Evolutionary conservation across 331 rosid genomes (phyloP).

Genomic region (Ulmus americana): DNA sequence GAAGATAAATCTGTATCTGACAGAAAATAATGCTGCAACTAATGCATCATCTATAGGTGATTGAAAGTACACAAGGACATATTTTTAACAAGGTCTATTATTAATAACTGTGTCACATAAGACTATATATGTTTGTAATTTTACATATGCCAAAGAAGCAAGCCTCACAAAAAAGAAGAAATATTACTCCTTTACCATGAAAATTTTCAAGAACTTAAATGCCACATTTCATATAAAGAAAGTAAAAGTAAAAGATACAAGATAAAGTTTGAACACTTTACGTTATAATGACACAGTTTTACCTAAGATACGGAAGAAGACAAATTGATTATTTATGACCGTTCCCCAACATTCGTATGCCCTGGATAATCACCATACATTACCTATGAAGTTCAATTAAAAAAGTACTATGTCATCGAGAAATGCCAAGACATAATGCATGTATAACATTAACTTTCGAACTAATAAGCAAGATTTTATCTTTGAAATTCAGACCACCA

Average conservation of each 20-base stretch:
- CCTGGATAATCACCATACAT: conserved; percentile 2
- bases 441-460: neutral
- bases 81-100: neutral
- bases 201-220: neutral
- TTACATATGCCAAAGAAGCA: neutral
- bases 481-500: neutral
- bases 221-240: neutral
- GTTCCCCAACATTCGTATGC: neutral
- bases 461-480: neutral
- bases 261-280: neutral
- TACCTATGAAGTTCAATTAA: neutral
- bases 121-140: neutral
- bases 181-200: neutral
- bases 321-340: neutral
- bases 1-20: neutral
- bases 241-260: neutral
- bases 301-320: conserved; percentile 7
- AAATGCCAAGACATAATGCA: neutral
- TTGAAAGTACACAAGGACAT: neutral
- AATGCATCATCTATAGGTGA: neutral
- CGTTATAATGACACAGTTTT: neutral
- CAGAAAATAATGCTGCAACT: neutral
- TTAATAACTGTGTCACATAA: neutral
- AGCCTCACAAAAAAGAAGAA: neutral
- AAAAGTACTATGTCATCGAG: conserved; percentile 1